These are phyloP conservation scores for Cladophialophora bantiana DNA, from an alignment of 2,329 filamentous ascomycete species.

Conservation along the genomic window DNA sequence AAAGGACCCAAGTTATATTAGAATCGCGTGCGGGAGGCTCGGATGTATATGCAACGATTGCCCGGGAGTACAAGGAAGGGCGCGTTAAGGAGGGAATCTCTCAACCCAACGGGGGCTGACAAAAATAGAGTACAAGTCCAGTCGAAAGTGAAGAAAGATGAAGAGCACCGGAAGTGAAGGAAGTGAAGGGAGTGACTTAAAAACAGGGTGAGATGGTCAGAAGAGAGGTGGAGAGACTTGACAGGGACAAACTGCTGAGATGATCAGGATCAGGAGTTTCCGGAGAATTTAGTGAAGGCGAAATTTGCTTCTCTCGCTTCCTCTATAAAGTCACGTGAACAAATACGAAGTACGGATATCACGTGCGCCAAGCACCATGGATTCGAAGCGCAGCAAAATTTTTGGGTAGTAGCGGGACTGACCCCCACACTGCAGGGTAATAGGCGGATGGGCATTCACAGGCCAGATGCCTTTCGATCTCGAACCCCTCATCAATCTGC, in stretches of 20 bases:
- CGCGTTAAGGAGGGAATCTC: background rate
- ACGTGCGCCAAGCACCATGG: constrained; percentile 4
- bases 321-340: background rate
- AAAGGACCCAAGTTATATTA: constrained; percentile 17
- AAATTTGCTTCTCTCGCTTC: constrained; percentile 12
- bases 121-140: background rate
- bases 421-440: background rate
- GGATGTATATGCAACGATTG: constrained; percentile 24
- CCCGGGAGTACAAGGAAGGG: constrained; percentile 17
- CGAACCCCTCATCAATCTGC: constrained; percentile 44
- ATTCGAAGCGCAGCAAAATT: constrained; percentile 6
- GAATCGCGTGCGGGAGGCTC: constrained; percentile 26
- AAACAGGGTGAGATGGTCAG: constrained; percentile 14
- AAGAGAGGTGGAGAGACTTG: constrained; percentile 22
- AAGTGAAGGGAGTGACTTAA: constrained; percentile 30
- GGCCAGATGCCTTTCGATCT: constrained; percentile 42
- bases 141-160: background rate
- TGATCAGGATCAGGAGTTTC: constrained; percentile 21
- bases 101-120: background rate
- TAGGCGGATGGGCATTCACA: constrained; percentile 6
- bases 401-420: background rate
- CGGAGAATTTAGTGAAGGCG: constrained; percentile 18
- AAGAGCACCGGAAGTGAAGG: constrained; percentile 18
- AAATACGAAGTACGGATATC: background rate
- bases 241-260: constrained; percentile 17